Conservation (phyloP, 2,329 filamentous ascomycete genomes). For the Talaromyces islandicus region DNA sequence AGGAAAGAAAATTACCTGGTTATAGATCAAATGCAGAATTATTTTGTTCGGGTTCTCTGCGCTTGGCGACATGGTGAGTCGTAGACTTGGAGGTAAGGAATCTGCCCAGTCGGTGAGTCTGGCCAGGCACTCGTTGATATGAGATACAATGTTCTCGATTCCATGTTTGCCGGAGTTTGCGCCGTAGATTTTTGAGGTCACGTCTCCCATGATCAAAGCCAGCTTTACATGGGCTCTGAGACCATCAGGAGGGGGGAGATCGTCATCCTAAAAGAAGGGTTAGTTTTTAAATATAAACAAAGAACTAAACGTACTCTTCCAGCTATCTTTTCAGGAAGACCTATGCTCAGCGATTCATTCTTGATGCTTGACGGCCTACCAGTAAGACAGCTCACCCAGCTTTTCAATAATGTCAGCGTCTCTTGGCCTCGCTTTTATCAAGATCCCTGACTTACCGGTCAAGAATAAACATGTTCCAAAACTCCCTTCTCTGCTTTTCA, state of each 20-base stretch:
- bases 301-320: constrained; percentile 20
- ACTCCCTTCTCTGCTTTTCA: constrained; percentile 42
- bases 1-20: constrained; percentile 28
- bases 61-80: constrained; percentile 22
- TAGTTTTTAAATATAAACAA: neutral
- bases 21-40: constrained; percentile 46
- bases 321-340: constrained; percentile 25
- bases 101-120: constrained; percentile 40
- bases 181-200: constrained; percentile 45
- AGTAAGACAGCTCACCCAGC: constrained; percentile 44
- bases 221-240: constrained; percentile 44
- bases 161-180: constrained; percentile 27
- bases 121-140: constrained; percentile 36
- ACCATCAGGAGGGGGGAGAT: constrained; percentile 40
- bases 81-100: constrained; percentile 33
- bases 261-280: constrained; percentile 6
- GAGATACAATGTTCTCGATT: constrained; percentile 21
- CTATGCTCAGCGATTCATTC: constrained; percentile 44
- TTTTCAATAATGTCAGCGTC: constrained; percentile 4
- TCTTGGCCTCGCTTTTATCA: neutral
- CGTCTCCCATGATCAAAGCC: constrained; percentile 43
- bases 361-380: constrained; percentile 44
- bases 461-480: constrained; percentile 50
- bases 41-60: constrained; percentile 17
- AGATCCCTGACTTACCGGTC: constrained; percentile 33